Evolutionary conservation across 352 stramenopile genomes (phyloP).

Genomic region (Pythium folliculosum): DNA sequence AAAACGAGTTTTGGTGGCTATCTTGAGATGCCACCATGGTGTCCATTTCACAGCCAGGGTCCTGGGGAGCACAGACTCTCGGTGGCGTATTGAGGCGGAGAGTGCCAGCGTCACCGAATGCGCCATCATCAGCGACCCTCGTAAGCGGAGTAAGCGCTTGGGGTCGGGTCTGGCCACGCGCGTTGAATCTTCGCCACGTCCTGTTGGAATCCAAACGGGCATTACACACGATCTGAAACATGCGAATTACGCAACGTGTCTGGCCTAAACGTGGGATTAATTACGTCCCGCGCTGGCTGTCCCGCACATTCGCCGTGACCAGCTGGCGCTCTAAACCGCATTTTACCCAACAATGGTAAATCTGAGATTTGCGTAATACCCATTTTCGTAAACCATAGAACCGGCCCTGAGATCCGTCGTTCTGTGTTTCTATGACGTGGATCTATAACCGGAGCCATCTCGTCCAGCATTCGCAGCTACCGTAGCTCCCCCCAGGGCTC

Average conservation of each 20-base stretch:
- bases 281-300: background rate
- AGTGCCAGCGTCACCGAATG: no score
- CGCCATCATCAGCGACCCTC: no score
- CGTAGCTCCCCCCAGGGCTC: no score
- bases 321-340: background rate
- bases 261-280: slow-evolving; percentile 9
- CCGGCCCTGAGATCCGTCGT: background rate
- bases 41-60: no score
- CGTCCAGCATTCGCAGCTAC: no score
- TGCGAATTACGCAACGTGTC: background rate
- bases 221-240: background rate
- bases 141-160: no score
- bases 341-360: background rate
- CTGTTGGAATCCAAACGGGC: background rate
- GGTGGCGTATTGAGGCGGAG: no score
- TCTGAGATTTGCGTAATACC: background rate
- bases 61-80: no score
- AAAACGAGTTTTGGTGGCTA: no score
- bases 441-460: no score
- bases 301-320: background rate
- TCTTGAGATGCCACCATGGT: no score
- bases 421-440: background rate
- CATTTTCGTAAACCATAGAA: background rate
- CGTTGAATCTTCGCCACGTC: background rate
- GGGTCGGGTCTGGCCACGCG: no score